phyloP scores from a whole-genome alignment of 495 filamentous ascomycete genomes.

The Bathelium albidoporum region DNA sequence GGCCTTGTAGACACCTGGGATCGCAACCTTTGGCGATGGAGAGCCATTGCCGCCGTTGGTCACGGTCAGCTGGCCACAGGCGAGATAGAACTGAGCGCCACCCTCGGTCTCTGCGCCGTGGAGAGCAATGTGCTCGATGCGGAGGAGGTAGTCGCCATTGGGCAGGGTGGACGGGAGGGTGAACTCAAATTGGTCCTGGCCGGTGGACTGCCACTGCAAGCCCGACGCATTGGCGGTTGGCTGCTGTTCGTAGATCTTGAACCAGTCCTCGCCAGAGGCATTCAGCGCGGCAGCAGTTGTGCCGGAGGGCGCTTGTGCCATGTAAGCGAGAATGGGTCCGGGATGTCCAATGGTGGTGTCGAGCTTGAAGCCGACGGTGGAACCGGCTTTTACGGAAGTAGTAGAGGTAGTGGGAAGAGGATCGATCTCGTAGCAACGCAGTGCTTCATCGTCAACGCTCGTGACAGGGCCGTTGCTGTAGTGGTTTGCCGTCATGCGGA shows the following conservation, averaged over 20 bases:
- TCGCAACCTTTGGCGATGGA: constrained; percentile 36
- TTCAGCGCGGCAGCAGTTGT: constrained; percentile 22
- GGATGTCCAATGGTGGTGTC: constrained; percentile 32
- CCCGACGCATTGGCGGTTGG: constrained; percentile 27
- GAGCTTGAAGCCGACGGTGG: constrained; percentile 37
- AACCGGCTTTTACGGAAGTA: constrained; percentile 34
- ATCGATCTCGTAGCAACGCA: constrained; percentile 38
- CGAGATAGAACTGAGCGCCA: constrained; percentile 43
- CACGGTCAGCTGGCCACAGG: constrained; percentile 51
- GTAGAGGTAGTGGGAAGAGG: constrained; percentile 31
- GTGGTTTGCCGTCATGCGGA: constrained; percentile 28
- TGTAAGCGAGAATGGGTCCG: constrained; percentile 20
- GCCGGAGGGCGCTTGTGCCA: constrained; percentile 17
- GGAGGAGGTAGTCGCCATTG: constrained; percentile 20
- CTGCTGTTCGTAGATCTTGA: constrained; percentile 41
- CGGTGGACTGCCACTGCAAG: constrained; percentile 6
- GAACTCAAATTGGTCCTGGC: constrained; percentile 24
- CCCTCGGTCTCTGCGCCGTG: constrained; percentile 29
- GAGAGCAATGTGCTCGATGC: constrained; percentile 29
- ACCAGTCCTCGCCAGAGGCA: constrained; percentile 39
- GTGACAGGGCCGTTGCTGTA: constrained; percentile 33
- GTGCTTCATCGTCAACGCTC: constrained; percentile 33
- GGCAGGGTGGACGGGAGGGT: constrained; percentile 34
- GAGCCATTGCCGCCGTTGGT: constrained; percentile 40
- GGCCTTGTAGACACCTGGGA: constrained; percentile 44